phyloP scores from a whole-genome alignment of 2,329 filamentous ascomycete genomes.

The Paradendryphiella salina region DNA sequence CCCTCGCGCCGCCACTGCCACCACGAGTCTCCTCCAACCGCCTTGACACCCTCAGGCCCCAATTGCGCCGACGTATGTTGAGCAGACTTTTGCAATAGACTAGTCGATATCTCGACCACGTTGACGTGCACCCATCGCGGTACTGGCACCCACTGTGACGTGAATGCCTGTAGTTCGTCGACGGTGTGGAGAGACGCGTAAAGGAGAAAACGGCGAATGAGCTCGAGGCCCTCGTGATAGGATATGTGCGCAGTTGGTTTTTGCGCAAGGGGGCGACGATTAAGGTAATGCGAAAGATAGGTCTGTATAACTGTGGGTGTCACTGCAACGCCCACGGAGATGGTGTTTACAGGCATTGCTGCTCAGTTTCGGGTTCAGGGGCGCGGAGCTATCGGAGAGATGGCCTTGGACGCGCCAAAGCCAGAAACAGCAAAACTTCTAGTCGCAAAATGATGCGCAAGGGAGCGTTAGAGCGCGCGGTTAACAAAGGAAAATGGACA shows the following conservation, averaged over 20 bases:
- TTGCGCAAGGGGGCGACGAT: constrained; percentile 72
- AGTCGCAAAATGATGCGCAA: neutral
- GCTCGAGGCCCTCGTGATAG: constrained; percentile 87
- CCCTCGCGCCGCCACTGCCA: constrained; percentile 70
- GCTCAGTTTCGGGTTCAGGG: neutral
- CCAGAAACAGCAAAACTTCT: neutral
- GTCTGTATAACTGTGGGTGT: constrained; percentile 87
- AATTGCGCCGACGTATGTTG: constrained; percentile 70
- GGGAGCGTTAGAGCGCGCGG: neutral
- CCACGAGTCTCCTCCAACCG: constrained; percentile 81
- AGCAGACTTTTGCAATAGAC: constrained; percentile 67
- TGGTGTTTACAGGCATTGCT: constrained; percentile 71
- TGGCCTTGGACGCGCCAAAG: constrained; percentile 2
- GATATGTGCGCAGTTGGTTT: constrained; percentile 89
- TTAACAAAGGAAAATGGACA: constrained; percentile 1
- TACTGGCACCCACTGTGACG: constrained; percentile 85
- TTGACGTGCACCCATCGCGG: constrained; percentile 86
- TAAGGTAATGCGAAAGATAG: constrained; percentile 85
- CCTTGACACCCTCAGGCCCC: constrained; percentile 72
- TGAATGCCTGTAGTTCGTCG: constrained; percentile 91
- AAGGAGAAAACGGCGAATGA: constrained; percentile 82
- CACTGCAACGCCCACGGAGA: constrained; percentile 79
- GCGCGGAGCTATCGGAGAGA: constrained; percentile 14
- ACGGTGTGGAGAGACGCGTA: constrained; percentile 88
- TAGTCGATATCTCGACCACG: constrained; percentile 64